Conservation (phyloP, 2,329 filamentous ascomycete species). For the Neophaeococcomyces mojaviensis region DNA sequence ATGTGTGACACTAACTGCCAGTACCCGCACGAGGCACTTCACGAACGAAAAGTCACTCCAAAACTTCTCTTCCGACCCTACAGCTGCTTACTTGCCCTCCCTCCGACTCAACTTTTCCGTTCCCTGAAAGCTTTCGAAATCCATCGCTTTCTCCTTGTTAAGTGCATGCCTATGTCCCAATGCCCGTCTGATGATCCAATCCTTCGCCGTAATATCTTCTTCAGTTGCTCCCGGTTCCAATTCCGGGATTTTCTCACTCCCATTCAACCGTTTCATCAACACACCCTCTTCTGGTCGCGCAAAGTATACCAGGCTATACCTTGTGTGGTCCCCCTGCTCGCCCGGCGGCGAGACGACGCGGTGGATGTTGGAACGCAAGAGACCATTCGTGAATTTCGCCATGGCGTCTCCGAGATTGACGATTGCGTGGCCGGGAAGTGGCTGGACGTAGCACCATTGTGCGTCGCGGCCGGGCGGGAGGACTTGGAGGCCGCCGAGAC, state of each 20-base stretch:
- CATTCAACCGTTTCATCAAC: slow-evolving; percentile 33
- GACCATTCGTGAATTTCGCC: slow-evolving; percentile 38
- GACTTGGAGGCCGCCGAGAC: slow-evolving; percentile 49
- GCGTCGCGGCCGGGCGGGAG: slow-evolving; percentile 35
- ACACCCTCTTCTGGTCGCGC: slow-evolving; percentile 44
- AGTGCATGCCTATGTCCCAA: slow-evolving; percentile 28
- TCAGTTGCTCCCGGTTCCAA: slow-evolving; percentile 27
- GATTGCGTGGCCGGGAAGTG: slow-evolving; percentile 41
- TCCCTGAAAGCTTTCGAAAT: slow-evolving; percentile 19
- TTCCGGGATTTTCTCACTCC: slow-evolving; percentile 29
- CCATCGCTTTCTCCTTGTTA: slow-evolving; percentile 15
- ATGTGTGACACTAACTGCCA: too few relatives aligned
- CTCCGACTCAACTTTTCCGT: slow-evolving; percentile 21
- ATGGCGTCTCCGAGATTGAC: slow-evolving; percentile 39
- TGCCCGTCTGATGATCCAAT: slow-evolving; percentile 36
- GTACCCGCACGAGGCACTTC: too few relatives aligned
- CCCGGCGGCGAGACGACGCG: slow-evolving; percentile 45
- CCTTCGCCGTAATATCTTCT: slow-evolving; percentile 32
- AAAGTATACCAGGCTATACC: slow-evolving; percentile 51
- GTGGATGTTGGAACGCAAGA: slow-evolving; percentile 38
- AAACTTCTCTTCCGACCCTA: too few relatives aligned
- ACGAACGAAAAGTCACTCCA: too few relatives aligned
- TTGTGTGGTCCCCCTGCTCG: slow-evolving; percentile 34
- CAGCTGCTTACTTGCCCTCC: slow-evolving; percentile 10
- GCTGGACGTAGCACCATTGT: slow-evolving; percentile 48